Evolutionary conservation across 495 filamentous ascomycete species (phyloP), one percentile per base, ranked within the genome.

Genomic region (Penicillium macrosclerotiorum): DNA sequence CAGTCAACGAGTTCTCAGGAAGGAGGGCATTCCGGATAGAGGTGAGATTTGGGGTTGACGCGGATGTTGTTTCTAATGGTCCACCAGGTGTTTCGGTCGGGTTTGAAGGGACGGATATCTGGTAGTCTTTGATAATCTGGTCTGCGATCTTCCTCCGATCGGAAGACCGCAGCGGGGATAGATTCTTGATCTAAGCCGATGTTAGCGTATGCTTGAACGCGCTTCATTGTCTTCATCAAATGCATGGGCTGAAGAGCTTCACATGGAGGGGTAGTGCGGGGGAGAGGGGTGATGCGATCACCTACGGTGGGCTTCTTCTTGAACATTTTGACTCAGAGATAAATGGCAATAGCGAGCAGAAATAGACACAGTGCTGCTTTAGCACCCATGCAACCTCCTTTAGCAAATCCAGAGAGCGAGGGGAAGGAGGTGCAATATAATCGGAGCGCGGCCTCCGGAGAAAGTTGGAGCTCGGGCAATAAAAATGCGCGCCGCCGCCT

Each of bases 291-390:
- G 11, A 17, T 11, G 45, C 39, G n/a, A 45, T 40, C 32, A 49
- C 51, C 18, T 60, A 86, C 84, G 33, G 77, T 83, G 31, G 85
- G 85, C 74, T 87, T 89, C 69, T 89, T 89, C 66, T 88, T 89
- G 72, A 89, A 89, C 85, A 89, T 89, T 16, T 29, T 29, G 4
- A 30, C 13, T 14, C 1, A 7, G 33, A 32, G 58, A 50, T 37
- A 14, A 11, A 37, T 32, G 24, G 7, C 9, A 14, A 36, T 24
- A 27, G 4, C 3, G 14, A 19, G 5, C 3, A 11, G 5, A 4
- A 16, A 18, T 5, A 43, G 36, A 49, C n/a, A n/a, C n/a, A n/a
- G n/a, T n/a, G 18, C 29, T 20, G 40, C 6, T 20, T n/a, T 7
- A 17, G 12, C 5, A 8, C 36, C 36, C 36, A 8, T 25, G 4